Base-by-base conservation (phyloP, 2,329 filamentous ascomycete species). In the Botrytis pseudocinerea region DNA sequence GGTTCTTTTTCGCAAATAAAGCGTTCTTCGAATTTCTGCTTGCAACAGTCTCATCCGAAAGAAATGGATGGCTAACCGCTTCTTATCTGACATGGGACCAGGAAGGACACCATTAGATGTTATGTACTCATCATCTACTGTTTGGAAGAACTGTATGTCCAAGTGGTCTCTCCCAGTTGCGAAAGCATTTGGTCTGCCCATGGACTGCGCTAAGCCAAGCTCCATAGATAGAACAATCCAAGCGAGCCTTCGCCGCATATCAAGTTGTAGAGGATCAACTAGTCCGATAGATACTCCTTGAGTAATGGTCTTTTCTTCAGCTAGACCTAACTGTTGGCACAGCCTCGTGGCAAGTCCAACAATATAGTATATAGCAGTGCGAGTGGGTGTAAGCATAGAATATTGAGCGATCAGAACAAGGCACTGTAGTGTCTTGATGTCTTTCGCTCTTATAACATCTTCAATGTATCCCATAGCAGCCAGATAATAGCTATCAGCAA, bases 401-500 rank as follows among this genome's bases (percentile, higher is more conserved):
- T 98, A 98, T 79, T 96, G 93, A 1, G 91, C 94, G 77, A 98
- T 92, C 25, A 99, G 84, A 5, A 92, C 88, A 71, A 98, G 90
- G 78, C 95, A 98, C 82, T 98, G 96, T 25, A 98, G 84, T 0
- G 96, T 97, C 78, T 91, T 93, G 44, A 98, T 83, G 81, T 98
- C 93, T 85, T 97, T 97, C n/a, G 92, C 90, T 70, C 91, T 90
- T 71, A 98, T 88, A 18, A 97, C 91, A 4, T 90, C 89, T 81
- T 98, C 93, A 75, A 98, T 90, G 78, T 91, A 91, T 75, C 91
- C 90, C 84, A 98, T 90, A 8, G 95, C 95, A 38, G 95, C 93
- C 35, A 98, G 87, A 80, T 98, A 98, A 83, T 97, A 98, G 80
- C 94, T 95, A 82, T 98, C 95, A 44, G 96, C 95, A 42, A 98